Evolutionary conservation across 2,329 filamentous ascomycete genomes (phyloP).

Genomic region (Tolypocladium pustulatum): DNA sequence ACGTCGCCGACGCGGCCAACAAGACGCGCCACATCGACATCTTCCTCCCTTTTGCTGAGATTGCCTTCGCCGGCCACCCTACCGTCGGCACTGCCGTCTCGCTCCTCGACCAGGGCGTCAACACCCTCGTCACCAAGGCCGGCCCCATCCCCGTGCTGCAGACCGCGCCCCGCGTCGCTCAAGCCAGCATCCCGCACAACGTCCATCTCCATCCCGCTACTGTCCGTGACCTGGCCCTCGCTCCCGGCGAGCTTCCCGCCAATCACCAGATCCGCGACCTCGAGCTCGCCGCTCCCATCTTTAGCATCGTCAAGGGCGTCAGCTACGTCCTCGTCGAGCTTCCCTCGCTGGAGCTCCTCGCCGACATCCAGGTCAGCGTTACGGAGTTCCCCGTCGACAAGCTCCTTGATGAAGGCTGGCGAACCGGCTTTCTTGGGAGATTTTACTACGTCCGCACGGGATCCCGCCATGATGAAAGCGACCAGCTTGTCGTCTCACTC

Average conservation of each 20-base stretch:
- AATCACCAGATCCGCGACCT: conserved; percentile 19
- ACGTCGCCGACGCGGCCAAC: conserved; percentile 21
- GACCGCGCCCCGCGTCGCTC: conserved; percentile 33
- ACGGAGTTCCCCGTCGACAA: conserved; percentile 20
- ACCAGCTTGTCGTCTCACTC: conserved; percentile 23
- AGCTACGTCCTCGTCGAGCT: conserved; percentile 58
- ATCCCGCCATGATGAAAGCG: conserved; percentile 15
- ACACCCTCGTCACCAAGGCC: conserved; percentile 42
- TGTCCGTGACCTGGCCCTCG: conserved; percentile 20
- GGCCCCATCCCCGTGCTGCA: conserved; percentile 39
- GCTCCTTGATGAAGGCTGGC: conserved; percentile 46
- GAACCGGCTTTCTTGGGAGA: conserved; percentile 37
- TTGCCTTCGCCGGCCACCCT: conserved; percentile 54
- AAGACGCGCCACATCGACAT: conserved; percentile 41
- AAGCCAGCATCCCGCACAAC: conserved; percentile 56
- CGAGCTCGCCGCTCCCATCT: conserved; percentile 33
- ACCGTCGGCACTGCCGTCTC: conserved; percentile 46
- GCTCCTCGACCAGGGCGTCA: conserved; percentile 27
- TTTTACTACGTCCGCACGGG: conserved; percentile 48
- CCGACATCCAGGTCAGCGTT: conserved; percentile 20
- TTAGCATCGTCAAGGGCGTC: conserved; percentile 65
- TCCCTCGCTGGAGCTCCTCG: conserved; percentile 47
- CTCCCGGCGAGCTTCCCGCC: conserved; percentile 15
- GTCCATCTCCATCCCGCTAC: conserved; percentile 46
- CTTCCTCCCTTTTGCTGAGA: conserved; percentile 42